These are phyloP conservation scores for Xylaria telfairii DNA, from an alignment of 495 filamentous ascomycete genomes.

Conservation along the genomic window DNA sequence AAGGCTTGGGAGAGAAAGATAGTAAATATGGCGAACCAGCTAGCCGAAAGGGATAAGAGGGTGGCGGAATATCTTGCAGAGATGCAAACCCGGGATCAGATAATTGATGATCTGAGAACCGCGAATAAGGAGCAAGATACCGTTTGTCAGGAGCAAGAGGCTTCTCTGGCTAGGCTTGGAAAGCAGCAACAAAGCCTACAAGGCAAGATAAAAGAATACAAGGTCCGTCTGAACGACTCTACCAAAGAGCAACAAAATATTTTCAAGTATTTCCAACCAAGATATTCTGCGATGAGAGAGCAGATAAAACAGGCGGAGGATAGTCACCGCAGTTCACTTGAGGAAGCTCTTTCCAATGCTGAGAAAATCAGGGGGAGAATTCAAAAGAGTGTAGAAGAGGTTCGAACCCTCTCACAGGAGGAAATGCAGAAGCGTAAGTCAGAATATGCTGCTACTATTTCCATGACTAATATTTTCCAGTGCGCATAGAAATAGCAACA, in stretches of 20 bases:
- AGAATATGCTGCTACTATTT: neutral
- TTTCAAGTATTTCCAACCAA: slow-evolving; percentile 38
- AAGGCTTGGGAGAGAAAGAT: slow-evolving; percentile 36
- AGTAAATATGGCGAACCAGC: slow-evolving; percentile 29
- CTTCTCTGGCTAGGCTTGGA: slow-evolving; percentile 30
- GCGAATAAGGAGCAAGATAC: slow-evolving; percentile 30
- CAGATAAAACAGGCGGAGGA: slow-evolving; percentile 33
- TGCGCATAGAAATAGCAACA: slow-evolving; percentile 34
- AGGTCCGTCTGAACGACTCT: slow-evolving; percentile 41
- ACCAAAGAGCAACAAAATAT: slow-evolving; percentile 49
- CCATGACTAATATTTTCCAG: slow-evolving; percentile 29
- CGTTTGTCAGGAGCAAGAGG: slow-evolving; percentile 33
- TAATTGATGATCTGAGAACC: slow-evolving; percentile 34
- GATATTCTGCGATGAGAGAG: slow-evolving; percentile 35
- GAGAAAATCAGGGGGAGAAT: slow-evolving; percentile 43
- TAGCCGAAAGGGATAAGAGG: slow-evolving; percentile 28
- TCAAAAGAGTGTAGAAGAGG: slow-evolving; percentile 38
- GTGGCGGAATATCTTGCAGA: slow-evolving; percentile 32
- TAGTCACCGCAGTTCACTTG: slow-evolving; percentile 28
- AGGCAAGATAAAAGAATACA: slow-evolving; percentile 40
- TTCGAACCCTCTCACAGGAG: slow-evolving; percentile 33
- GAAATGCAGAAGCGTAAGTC: slow-evolving; percentile 41
- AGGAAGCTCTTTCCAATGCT: slow-evolving; percentile 35
- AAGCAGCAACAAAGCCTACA: slow-evolving; percentile 33
- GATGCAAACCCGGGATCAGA: slow-evolving; percentile 28